phyloP scores from a whole-genome alignment of 2,329 filamentous ascomycete species.

The Lecanicillium sp. region DNA sequence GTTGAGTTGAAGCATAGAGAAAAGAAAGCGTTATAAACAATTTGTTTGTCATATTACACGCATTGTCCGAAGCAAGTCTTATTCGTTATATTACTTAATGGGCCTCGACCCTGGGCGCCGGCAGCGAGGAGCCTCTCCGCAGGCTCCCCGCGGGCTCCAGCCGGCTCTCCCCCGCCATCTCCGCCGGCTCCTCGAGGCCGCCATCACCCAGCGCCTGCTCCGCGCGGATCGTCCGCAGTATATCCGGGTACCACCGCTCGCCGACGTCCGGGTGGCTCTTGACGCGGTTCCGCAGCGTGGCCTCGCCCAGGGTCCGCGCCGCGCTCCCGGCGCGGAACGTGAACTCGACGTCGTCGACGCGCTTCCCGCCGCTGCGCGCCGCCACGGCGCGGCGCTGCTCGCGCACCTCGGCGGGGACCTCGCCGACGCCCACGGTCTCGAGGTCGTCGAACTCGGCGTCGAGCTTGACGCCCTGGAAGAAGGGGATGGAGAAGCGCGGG shows the following conservation, averaged over 20 bases:
- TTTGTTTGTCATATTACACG: background rate
- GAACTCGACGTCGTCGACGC: constrained; percentile 75
- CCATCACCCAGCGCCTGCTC: too few species aligned
- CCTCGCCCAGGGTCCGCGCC: constrained; percentile 68
- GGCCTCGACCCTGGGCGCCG: constrained; percentile 25
- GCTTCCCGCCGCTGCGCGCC: constrained; percentile 46
- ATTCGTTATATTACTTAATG: constrained; percentile 20
- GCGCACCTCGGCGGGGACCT: constrained; percentile 56
- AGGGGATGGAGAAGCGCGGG: constrained; percentile 72
- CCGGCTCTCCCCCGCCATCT: constrained; percentile 18
- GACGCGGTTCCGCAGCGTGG: constrained; percentile 74
- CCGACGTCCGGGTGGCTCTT: constrained; percentile 86
- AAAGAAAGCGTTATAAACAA: background rate
- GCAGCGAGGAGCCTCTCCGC: background rate
- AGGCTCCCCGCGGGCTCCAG: constrained; percentile 16
- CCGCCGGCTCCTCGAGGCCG: constrained; percentile 30
- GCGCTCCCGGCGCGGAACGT: constrained; percentile 68
- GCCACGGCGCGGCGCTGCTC: constrained; percentile 56
- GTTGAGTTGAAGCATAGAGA: background rate
- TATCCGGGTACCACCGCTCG: constrained; percentile 70
- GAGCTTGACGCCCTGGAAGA: constrained; percentile 81
- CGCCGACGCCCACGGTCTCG: constrained; percentile 51
- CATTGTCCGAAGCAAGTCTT: background rate
- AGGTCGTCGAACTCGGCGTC: constrained; percentile 76
- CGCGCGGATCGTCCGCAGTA: constrained; percentile 50